A percentile compares a stretch with the other conserved stretches of the same genome.
Conservation (phyloP, 2,329 filamentous ascomycete species). For the Trichoderma sp. region DNA sequence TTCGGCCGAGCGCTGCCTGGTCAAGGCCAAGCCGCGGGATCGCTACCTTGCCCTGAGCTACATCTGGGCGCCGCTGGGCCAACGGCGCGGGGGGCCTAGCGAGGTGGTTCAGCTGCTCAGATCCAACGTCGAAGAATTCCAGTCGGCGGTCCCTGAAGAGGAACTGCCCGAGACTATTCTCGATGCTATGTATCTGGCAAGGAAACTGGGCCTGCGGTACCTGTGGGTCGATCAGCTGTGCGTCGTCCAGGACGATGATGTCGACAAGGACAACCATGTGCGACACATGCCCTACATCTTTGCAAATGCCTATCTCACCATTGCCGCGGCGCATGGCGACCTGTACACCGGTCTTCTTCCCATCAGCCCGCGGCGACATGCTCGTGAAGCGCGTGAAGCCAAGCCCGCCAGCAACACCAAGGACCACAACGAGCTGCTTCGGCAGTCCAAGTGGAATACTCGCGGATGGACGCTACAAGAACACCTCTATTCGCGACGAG, state of each 20-base stretch:
- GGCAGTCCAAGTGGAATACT: conserved; percentile 43
- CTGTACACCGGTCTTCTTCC: conserved; percentile 42
- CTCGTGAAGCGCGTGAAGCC: conserved; percentile 31
- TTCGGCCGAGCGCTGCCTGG: conserved; percentile 42
- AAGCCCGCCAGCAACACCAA: conserved; percentile 28
- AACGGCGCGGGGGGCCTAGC: conserved; percentile 34
- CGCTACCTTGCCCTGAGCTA: conserved; percentile 51
- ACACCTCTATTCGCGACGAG: conserved; percentile 45
- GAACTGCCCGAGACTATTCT: conserved; percentile 45
- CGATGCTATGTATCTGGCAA: conserved; percentile 49
- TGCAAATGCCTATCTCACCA: conserved; percentile 47
- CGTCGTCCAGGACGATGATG: conserved; percentile 48
- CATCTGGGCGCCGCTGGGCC: conserved; percentile 41
- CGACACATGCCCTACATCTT: conserved; percentile 50
- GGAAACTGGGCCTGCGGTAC: conserved; percentile 46
- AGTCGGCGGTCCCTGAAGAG: conserved; percentile 40
- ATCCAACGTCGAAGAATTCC: conserved; percentile 42
- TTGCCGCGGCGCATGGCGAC: conserved; percentile 47
- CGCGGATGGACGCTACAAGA: conserved; percentile 50
- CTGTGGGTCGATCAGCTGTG: conserved; percentile 52
- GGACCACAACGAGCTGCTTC: conserved; percentile 44
- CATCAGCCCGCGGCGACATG: conserved; percentile 38
- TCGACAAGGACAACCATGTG: conserved; percentile 44
- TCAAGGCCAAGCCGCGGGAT: conserved; percentile 42
- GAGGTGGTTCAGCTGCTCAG: conserved; percentile 38